phyloP scores from a whole-genome alignment of 352 stramenopile species.

The Phytophthora palmivora region DNA sequence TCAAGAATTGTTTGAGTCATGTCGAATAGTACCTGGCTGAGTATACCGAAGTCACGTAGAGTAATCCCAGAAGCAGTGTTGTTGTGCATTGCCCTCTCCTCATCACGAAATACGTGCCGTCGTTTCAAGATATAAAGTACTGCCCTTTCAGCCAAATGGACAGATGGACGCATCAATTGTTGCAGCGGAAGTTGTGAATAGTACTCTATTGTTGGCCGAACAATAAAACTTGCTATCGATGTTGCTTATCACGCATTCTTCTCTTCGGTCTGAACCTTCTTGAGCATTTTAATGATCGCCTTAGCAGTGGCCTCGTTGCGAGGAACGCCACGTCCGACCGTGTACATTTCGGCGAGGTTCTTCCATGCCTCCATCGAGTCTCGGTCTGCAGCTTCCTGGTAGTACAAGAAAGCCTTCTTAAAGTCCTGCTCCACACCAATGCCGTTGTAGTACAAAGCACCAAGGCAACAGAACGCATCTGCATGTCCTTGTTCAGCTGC shows the following conservation, averaged over 20 bases:
- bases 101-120: conserved; percentile 19
- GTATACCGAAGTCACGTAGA: conserved; percentile 11
- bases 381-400: conserved; percentile 84
- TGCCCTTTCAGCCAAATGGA: conserved; percentile 22
- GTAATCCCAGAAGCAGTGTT: conserved; percentile 10
- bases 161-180: not conserved
- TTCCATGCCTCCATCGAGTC: conserved; percentile 90
- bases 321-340: conserved; percentile 71
- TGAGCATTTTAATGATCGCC: conserved; percentile 89
- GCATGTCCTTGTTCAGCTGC: conserved; percentile 71
- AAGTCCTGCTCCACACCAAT: conserved; percentile 74
- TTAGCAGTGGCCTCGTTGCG: conserved; percentile 81
- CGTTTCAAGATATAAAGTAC: conserved; percentile 31
- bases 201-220: conserved; percentile 16
- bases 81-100: conserved; percentile 1
- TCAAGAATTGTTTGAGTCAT: not conserved
- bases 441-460: conserved; percentile 82
- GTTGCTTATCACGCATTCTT: conserved; percentile 17
- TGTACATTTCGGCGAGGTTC: conserved; percentile 91
- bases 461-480: conserved; percentile 84
- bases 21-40: conserved; percentile 17
- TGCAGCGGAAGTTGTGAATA: conserved; percentile 3
- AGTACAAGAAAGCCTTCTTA: conserved; percentile 86
- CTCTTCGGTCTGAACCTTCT: conserved; percentile 57
- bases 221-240: not conserved